phyloP scores from a whole-genome alignment of 306 rosid genomes.

The Fragaria iinumae region DNA sequence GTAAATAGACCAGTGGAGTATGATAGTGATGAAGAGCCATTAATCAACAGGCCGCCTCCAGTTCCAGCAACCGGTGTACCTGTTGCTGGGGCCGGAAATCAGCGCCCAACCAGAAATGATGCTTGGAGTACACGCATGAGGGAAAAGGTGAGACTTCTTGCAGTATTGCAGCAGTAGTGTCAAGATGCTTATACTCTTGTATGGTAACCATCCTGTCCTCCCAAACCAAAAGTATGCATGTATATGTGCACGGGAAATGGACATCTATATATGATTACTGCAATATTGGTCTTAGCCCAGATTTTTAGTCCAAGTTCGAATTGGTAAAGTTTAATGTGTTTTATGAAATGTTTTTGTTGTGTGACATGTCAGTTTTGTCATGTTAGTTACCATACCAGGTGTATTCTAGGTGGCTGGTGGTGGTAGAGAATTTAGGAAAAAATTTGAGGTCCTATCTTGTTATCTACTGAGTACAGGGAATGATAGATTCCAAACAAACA shows the following conservation, averaged over 20 bases:
- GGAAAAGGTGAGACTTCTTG: conserved; percentile 66
- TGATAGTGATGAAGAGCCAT: conserved; percentile 97
- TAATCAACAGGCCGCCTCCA: conserved; percentile 69
- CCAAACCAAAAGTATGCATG: not conserved
- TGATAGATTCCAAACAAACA: not conserved
- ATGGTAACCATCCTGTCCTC: not conserved
- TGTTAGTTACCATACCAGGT: not conserved
- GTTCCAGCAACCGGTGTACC: conserved; percentile 77
- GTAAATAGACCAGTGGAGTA: conserved; percentile 71
- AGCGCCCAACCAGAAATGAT: conserved; percentile 83
- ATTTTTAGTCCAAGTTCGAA: not conserved
- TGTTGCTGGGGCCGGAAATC: conserved; percentile 61
- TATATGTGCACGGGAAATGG: not conserved
- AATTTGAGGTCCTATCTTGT: not conserved
- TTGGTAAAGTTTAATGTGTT: not conserved
- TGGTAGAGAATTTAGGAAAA: not conserved
- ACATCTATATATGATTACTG: not conserved
- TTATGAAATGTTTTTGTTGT: not conserved
- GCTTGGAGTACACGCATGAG: conserved; percentile 99
- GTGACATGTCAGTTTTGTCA: not conserved
- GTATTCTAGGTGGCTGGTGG: not conserved
- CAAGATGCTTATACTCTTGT: not conserved
- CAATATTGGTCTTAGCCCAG: not conserved
- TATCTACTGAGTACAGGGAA: not conserved
- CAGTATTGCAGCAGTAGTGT: not conserved